Evolutionary conservation across 2,329 filamentous ascomycete genomes (phyloP).

Genomic region (Talaromyces sp.): DNA sequence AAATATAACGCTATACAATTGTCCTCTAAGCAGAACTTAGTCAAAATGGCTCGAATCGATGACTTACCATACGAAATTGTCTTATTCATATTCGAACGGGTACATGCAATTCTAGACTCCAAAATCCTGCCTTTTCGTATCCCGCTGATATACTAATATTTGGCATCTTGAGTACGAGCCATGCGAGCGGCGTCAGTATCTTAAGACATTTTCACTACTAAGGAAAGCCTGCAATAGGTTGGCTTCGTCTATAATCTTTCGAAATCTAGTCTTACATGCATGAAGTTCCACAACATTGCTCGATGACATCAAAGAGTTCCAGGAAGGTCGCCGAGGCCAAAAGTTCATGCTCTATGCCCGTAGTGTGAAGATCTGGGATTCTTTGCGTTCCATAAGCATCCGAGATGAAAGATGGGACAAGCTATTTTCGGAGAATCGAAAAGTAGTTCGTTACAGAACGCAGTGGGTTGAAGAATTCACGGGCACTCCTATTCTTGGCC

Average conservation of each 20-base stretch:
- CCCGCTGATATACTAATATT: too few species aligned
- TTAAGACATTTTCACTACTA: too few species aligned
- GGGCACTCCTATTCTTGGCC: not conserved
- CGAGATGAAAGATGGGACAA: not conserved
- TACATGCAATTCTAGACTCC: too few species aligned
- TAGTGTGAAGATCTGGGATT: not conserved
- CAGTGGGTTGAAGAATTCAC: not conserved
- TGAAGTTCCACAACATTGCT: too few species aligned
- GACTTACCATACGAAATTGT: not conserved
- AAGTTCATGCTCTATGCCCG: not conserved
- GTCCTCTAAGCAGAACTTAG: not conserved
- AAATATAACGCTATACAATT: not conserved
- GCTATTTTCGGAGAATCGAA: not conserved
- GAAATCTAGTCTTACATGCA: too few species aligned
- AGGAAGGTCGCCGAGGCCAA: not conserved
- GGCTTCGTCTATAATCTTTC: too few species aligned
- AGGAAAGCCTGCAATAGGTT: too few species aligned
- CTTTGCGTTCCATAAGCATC: too few species aligned
- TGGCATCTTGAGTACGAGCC: too few species aligned
- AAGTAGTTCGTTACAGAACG: not conserved
- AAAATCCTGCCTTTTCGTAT: too few species aligned
- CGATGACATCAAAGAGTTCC: not conserved
- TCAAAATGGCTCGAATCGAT: not conserved
- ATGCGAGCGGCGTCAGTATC: too few species aligned
- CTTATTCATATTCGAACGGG: not conserved